Percentiles rank a stretch among this genome's conserved stretches.
These are phyloP conservation scores for Discostella stelligeroides DNA, from an alignment of 108 stramenopile species.

Conservation along the genomic window DNA sequence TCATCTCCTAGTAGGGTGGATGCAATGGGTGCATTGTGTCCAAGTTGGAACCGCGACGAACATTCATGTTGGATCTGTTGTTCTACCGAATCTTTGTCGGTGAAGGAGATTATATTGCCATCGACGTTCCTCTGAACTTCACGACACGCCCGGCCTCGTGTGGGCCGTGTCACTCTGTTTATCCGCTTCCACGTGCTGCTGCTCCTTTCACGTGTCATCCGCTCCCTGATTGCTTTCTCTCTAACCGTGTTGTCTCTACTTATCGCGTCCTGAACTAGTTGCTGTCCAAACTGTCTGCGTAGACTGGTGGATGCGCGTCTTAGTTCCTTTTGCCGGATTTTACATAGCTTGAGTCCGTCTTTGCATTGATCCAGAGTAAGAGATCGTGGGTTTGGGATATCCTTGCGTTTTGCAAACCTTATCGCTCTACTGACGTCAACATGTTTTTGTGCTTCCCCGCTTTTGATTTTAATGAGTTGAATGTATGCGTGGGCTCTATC, in stretches of 20 bases:
- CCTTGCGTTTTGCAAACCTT: too few species aligned
- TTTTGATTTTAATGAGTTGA: too few species aligned
- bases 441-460: too few species aligned
- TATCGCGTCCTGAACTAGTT: background rate
- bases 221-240: background rate
- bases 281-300: background rate
- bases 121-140: background rate
- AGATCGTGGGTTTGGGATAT: background rate
- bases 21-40: too few species aligned
- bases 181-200: background rate
- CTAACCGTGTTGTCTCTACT: too few species aligned
- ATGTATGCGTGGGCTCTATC: too few species aligned
- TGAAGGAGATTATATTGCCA: background rate
- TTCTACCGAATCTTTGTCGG: background rate
- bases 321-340: background rate
- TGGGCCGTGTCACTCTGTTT: background rate
- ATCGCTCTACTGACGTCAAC: too few species aligned
- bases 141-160: background rate
- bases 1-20: too few species aligned
- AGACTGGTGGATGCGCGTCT: background rate
- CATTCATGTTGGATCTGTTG: background rate
- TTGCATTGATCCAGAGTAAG: background rate
- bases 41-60: too few species aligned
- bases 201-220: background rate
- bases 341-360: background rate